Base-by-base conservation (phyloP, 495 filamentous ascomycete genomes). In the Penicillium paxilli region DNA sequence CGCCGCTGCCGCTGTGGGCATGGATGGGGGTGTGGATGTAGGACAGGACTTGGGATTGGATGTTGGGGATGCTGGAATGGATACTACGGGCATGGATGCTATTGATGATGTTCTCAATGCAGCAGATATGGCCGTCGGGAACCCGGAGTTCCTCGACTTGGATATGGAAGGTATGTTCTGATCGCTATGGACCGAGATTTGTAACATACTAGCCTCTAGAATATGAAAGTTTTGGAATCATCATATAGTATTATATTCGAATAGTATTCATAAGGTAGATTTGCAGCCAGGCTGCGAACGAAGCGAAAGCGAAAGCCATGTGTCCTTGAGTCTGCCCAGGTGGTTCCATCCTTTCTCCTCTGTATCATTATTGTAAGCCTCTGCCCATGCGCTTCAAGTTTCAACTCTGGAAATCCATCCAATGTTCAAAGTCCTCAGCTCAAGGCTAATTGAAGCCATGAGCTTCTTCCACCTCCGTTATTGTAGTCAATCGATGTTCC, bases 111-210 rank as follows among this genome's bases (percentile, higher is more conserved):
- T 79, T 37, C 59, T 79, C 32, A 74, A 75, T 66, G 74, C 72
- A 11, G 76, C 74, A 5, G 72, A 79, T 59, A 76, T 77, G 71
- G 68, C 66, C 0, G 72, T 72, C 63, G 72, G 67, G 3, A 79
- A 77, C 58, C 74, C 74, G n/a, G 75, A 79, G 54, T 76, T 76
- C 56, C 50, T 77, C 23, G 74, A 79, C 68, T 52, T 79, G 54
- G 76, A 79, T 61, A 74, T 79, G 74, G 75, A 79, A 55, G 71
- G 70, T 7, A 76, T 79, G 72, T 79, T 72, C 24, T 72, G 62
- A 51, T 25, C 6, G 16, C 26, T 10, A 9, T 47, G 28, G 24
- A 10, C 23, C 10, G 25, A 28, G 4, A n/a, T 17, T 32, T 6
- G 32, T 16, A 7, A n/a, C 6, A 37, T 19, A 37, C 33, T 30